Evolutionary conservation across 345 rosid species (phyloP), one percentile per base, ranked within the genome.

Genomic region (Salix dunnii): DNA sequence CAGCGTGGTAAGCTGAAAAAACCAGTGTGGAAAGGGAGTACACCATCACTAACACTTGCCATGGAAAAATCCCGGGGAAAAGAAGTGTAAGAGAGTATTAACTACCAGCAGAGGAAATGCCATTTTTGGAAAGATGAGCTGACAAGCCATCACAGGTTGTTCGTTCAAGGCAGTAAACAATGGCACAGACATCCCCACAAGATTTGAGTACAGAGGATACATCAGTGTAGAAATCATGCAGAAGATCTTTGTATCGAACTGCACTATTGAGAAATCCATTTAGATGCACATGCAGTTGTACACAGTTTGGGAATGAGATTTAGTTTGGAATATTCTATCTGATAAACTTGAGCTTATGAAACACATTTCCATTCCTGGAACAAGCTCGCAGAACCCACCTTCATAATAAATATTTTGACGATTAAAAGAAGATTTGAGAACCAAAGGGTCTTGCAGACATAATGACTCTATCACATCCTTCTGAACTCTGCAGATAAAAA

Each of bases 161-260:
- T 74, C 99, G 91, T 83, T 96, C 98, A 73, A 96, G 97, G 85
- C 99, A 96, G 84, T 96, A 93, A 77, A 96, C 87, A 82, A 96
- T 93, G 11, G 92, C 93, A 88, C 97, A 93, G 68, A 90, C 80
- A 79, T 86, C 83, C 69, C 96, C 98, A 78, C 82, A 79, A 67
- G 94, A 84, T 80, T 88, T 90, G 82, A 96, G 86, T 55, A 83
- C 77, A 79, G 88, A 81, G 76, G 88, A 85, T 87, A 96, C 83
- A 85, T 93, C 98, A 28, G 87, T 84, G 76, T 87, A 96, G 53
- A 85, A 84, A 87, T 96, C 91, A 49, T 89, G 88, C 78, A 93
- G 38, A 76, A 96, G 89, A 87, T 96, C 95, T 83, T 93, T 96
- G 88, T 91, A 93, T 67, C 97, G 86, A 77, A 96, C 99, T 96